phyloP scores from a whole-genome alignment of 2,329 filamentous ascomycete species.

The Fusarium chuoi region DNA sequence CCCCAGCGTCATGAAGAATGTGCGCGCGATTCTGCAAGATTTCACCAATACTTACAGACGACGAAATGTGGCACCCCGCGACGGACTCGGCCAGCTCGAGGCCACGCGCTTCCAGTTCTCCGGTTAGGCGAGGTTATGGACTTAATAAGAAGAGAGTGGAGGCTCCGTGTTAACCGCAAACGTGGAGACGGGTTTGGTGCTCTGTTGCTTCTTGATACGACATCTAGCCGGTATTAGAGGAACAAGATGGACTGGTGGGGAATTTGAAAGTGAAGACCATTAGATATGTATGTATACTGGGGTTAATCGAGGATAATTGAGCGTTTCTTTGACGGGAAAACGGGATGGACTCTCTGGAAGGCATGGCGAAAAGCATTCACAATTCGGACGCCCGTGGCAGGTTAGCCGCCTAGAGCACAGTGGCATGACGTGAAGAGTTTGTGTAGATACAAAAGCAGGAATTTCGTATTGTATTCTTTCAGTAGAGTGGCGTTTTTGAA shows the following conservation, averaged over 20 bases:
- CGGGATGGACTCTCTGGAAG: conserved; percentile 16
- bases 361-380: conserved; percentile 31
- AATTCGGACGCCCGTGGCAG: conserved; percentile 4
- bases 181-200: background rate
- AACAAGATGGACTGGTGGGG: conserved; percentile 9
- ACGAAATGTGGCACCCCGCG: conserved; percentile 92
- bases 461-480: background rate
- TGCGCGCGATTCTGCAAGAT: conserved; percentile 88
- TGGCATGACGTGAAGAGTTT: conserved; percentile 19
- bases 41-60: conserved; percentile 95
- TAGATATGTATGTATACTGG: conserved; percentile 32
- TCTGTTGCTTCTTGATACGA: conserved; percentile 3
- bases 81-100: conserved; percentile 88
- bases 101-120: conserved; percentile 86
- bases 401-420: conserved; percentile 1
- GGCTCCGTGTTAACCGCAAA: background rate
- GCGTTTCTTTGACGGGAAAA: conserved; percentile 32
- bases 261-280: conserved; percentile 14
- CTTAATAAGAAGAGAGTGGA: background rate
- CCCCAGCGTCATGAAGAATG: conserved; percentile 72
- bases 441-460: conserved; percentile 33
- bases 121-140: conserved; percentile 43
- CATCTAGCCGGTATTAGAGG: conserved; percentile 12
- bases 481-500: background rate
- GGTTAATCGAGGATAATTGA: conserved; percentile 40